Percentiles rank a stretch among this genome's conserved stretches.
These are phyloP conservation scores for Beta lomatogona DNA, from an alignment of 179 eudicot genomes.

Conservation along the genomic window DNA sequence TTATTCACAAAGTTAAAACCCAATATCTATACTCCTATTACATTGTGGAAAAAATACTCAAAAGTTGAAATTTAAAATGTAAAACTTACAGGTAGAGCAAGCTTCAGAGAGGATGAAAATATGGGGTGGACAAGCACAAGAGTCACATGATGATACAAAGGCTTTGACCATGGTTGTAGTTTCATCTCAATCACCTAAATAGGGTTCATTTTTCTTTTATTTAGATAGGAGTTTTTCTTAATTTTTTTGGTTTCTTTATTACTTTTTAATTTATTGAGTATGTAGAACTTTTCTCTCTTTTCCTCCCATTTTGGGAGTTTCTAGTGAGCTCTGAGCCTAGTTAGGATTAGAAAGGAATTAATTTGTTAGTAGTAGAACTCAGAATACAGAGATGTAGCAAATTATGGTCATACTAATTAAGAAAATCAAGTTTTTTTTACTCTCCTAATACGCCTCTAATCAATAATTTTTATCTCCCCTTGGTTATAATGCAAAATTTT, in stretches of 20 bases:
- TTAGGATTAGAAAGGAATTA: background rate
- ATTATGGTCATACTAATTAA: background rate
- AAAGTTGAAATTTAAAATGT: background rate
- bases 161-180: conserved; percentile 35
- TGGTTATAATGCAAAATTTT: too few species aligned
- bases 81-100: conserved; percentile 59
- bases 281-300: background rate
- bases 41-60: background rate
- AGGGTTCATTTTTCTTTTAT: background rate
- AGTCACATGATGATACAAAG: conserved; percentile 25
- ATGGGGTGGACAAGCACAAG: conserved; percentile 54
- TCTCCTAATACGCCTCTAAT: too few species aligned
- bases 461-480: too few species aligned
- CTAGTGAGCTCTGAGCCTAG: background rate
- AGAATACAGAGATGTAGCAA: background rate
- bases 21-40: background rate
- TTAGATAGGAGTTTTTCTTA: background rate
- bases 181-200: conserved; percentile 3
- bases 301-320: too few species aligned
- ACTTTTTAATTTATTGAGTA: background rate
- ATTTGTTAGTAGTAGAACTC: background rate
- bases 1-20: too few species aligned
- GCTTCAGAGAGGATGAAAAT: conserved; percentile 64
- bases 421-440: background rate
- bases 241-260: background rate